Evolutionary conservation across 257 asterid genomes (phyloP).

Genomic region (Capsicum baccatum): DNA sequence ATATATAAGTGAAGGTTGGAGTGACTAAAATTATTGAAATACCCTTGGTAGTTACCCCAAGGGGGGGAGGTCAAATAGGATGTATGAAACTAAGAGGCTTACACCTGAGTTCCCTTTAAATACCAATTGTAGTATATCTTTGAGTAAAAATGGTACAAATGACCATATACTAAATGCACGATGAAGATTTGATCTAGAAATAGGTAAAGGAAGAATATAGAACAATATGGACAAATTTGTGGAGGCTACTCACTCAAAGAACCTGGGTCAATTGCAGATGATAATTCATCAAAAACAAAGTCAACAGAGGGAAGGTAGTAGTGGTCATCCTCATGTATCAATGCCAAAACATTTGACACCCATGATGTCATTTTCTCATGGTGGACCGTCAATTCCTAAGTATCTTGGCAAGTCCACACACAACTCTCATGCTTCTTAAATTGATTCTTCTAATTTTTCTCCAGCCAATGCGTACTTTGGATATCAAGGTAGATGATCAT

Average conservation of each 20-base stretch:
- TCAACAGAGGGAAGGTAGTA: slow-evolving; percentile 46
- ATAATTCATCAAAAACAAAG: slow-evolving; percentile 48
- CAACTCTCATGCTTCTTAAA: slow-evolving; percentile 43
- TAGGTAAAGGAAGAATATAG: slow-evolving; percentile 72
- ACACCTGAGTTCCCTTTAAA: no score
- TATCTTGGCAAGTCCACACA: slow-evolving; percentile 51
- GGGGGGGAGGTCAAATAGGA: no score
- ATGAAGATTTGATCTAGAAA: slow-evolving; percentile 82
- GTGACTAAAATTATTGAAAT: no score
- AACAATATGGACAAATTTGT: slow-evolving; percentile 53
- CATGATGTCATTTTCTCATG: slow-evolving; percentile 42
- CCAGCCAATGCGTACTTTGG: slow-evolving; percentile 47
- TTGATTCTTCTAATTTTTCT: slow-evolving; percentile 44
- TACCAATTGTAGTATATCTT: no score
- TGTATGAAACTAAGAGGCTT: no score
- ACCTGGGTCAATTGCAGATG: slow-evolving; percentile 41
- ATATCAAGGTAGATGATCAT: slow-evolving; percentile 46
- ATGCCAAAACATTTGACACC: slow-evolving; percentile 44
- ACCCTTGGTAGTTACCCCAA: no score
- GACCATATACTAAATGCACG: no score
- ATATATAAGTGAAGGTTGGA: no score
- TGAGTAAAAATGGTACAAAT: no score
- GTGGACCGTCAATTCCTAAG: slow-evolving; percentile 53
- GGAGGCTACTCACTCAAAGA: slow-evolving; percentile 49
- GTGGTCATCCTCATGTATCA: slow-evolving; percentile 41